phyloP scores from a whole-genome alignment of 1,284 basidiomycete genomes.

The Melampsora medusae region DNA sequence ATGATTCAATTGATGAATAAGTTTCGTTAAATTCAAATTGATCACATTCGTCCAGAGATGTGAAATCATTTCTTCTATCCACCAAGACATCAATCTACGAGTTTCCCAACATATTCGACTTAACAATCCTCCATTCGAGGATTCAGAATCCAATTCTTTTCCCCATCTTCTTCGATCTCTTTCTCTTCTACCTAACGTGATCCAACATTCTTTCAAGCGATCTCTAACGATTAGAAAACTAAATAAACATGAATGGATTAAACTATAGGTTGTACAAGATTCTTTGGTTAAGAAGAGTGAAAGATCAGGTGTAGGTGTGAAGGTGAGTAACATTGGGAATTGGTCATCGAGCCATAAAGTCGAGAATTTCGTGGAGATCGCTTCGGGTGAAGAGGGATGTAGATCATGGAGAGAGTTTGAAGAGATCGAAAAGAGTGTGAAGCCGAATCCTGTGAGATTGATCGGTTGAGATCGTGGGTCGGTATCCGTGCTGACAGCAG shows the following conservation, averaged over 20 bases:
- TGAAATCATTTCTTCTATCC: background rate
- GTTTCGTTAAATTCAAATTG: background rate
- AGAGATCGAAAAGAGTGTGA: background rate
- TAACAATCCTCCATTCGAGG: no score
- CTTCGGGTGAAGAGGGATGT: background rate
- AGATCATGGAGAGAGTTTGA: background rate
- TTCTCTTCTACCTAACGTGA: conserved; percentile 7
- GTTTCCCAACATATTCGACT: background rate
- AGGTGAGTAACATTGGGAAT: conserved; percentile 21
- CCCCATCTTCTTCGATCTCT: background rate
- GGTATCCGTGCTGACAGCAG: conserved; percentile 26
- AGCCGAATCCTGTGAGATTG: conserved; percentile 16
- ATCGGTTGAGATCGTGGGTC: background rate
- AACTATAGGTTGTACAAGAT: conserved; percentile 12
- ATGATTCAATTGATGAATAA: background rate
- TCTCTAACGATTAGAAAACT: conserved; percentile 13
- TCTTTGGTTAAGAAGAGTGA: conserved; percentile 15
- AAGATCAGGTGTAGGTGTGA: background rate
- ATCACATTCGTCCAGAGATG: background rate
- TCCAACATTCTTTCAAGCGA: conserved; percentile 10
- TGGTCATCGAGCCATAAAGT: background rate
- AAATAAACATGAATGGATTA: conserved; percentile 19
- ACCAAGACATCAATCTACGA: background rate
- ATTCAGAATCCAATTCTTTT: background rate
- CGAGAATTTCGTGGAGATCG: background rate